Base-by-base conservation (phyloP, 805 yeast genomes). In the Tetrapisispora iriomotensis region DNA sequence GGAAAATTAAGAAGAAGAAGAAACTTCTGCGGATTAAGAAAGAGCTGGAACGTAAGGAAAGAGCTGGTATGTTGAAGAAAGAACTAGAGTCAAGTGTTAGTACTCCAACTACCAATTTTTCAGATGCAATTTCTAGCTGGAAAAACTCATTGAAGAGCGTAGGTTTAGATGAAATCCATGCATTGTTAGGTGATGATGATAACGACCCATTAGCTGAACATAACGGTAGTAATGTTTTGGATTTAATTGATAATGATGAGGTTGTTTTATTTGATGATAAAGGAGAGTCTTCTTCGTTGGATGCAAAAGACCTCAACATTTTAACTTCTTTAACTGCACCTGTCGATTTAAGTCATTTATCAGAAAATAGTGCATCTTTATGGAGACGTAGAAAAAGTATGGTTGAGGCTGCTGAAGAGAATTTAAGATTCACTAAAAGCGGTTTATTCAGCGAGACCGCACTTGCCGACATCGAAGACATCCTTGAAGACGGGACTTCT, bases 361-460 rank as follows among this genome's bases (percentile, higher is more conserved):
- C 27, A 8, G 36, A 29, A 5, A 60, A 59, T 36, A 51, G 48
- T n/a, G 46, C 58, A 2, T 41, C 56, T 1, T 51, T 58, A 29
- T 60, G 65, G 54, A 58, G 76, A 50, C 71, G 87, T 55, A 67
- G 83, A 49, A 79, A 80, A 36, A 77, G 84, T 42, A 70, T 76
- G 38, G 81, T 69, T 2, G 92, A 82, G 49, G 88, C 92, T 4
- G 80, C 79, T 8, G 73, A 77, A 8, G 90, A 82, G 54, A 88
- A 88, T 9, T 65, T 77, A 48, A 66, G 90, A 45, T 77, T 80
- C 15, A 83, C 94, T 0, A 81, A 75, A 50, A 74, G 76, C 45
- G 94, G 94, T 5, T 61, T 83, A 40, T 82, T 82, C 56, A 79
- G 82, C 53, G 92, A 82, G 56, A 75, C 74, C 43, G 78, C 85